phyloP scores from a whole-genome alignment of 208 protist species.

The Angomonas desouzai region DNA sequence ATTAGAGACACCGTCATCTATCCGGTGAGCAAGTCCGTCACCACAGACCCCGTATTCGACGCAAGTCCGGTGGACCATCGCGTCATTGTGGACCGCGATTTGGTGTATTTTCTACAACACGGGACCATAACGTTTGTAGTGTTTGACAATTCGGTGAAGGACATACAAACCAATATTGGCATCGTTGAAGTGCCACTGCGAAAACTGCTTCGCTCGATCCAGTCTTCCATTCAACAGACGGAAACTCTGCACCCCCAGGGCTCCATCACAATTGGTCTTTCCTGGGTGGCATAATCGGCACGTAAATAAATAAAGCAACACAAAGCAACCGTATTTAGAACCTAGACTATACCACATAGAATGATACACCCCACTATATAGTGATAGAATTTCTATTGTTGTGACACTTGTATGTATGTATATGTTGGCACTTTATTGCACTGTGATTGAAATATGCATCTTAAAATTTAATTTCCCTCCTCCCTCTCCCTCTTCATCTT shows the following conservation, averaged over 20 bases:
- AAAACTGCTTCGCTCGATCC: constrained; percentile 55
- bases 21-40: constrained; percentile 32
- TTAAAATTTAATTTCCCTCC: too few species aligned
- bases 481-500: too few species aligned
- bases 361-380: too few species aligned
- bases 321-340: too few species aligned
- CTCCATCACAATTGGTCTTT: constrained; percentile 61
- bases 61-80: constrained; percentile 69
- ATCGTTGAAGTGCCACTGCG: constrained; percentile 63
- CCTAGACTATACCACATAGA: constrained; percentile 1
- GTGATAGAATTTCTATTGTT: too few species aligned
- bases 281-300: constrained; percentile 65
- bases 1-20: constrained; percentile 75
- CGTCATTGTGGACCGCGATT: constrained; percentile 57
- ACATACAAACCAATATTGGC: constrained; percentile 68
- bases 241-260: constrained; percentile 69
- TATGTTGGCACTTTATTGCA: too few species aligned
- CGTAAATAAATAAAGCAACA: too few species aligned
- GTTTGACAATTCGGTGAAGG: constrained; percentile 65
- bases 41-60: constrained; percentile 60
- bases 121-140: constrained; percentile 73
- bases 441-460: too few species aligned
- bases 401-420: too few species aligned
- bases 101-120: constrained; percentile 58
- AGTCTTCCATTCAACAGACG: constrained; percentile 45